Conservation (phyloP, 495 filamentous ascomycete species). For the Collariella sp. region DNA sequence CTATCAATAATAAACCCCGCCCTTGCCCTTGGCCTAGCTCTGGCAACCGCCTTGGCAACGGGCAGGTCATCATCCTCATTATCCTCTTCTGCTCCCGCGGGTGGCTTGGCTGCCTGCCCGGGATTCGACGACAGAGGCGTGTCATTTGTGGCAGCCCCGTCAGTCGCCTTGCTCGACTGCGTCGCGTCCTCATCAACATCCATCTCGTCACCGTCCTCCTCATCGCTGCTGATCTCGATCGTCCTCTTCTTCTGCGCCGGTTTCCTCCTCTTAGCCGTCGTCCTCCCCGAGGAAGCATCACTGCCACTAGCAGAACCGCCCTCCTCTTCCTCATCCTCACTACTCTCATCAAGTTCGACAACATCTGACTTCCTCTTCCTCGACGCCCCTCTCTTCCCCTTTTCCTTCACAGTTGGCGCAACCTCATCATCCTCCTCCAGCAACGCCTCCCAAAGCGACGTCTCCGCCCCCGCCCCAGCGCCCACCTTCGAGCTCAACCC, state of each 20-base stretch:
- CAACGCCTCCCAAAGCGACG: slow-evolving; percentile 9
- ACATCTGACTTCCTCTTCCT: slow-evolving; percentile 11
- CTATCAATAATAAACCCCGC: slow-evolving; percentile 50
- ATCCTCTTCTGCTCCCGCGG: slow-evolving; percentile 13
- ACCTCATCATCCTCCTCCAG: slow-evolving; percentile 4
- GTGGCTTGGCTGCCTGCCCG: slow-evolving; percentile 3
- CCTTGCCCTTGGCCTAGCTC: slow-evolving; percentile 33
- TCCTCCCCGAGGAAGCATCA: background rate
- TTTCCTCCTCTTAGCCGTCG: slow-evolving; percentile 1
- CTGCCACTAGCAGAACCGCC: slow-evolving; percentile 1
- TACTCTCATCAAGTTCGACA: background rate
- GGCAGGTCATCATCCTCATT: slow-evolving; percentile 35
- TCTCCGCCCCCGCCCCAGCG: background rate
- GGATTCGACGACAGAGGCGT: slow-evolving; percentile 23
- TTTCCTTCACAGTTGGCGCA: background rate
- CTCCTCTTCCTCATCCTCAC: slow-evolving; percentile 14
- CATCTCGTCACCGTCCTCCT: slow-evolving; percentile 24
- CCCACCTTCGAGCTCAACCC: slow-evolving; percentile 14
- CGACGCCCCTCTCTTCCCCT: background rate
- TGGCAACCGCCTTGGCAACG: slow-evolving; percentile 15
- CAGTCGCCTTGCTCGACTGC: slow-evolving; percentile 4
- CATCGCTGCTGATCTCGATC: slow-evolving; percentile 13
- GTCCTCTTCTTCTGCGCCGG: background rate
- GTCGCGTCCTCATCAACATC: slow-evolving; percentile 15
- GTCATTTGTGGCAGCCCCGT: slow-evolving; percentile 10